Base-by-base conservation (phyloP, 108 stramenopile species). In the Thalassiosira profunda region DNA sequence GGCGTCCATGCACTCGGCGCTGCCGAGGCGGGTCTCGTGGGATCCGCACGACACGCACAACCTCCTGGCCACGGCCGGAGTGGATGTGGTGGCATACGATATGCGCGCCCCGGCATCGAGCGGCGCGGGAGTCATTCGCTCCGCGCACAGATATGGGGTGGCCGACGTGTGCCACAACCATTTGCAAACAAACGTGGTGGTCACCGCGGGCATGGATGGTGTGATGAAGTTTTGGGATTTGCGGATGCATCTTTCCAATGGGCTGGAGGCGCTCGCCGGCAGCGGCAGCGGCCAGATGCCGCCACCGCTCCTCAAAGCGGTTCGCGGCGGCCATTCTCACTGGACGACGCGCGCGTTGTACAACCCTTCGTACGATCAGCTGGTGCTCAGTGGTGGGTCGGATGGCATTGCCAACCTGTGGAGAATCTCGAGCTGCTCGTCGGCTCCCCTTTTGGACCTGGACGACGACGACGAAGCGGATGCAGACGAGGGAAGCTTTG, bases 301-400 rank as follows among this genome's bases (percentile, higher is more conserved):
- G 26, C 71, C 53, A 42, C 34, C 64, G 59, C 63, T 84, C 38
- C 47, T 91, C 82, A 55, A 59, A 67, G 76, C 76, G 24, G 72
- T 79, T 28, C 76, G 96, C 3, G 90, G 91, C 18, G 97, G 94
- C 25, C 98, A 99, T 81, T 76, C 80, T 12, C 97, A 99, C 85
- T 97, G 93, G 95, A 67, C 72, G 21, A 85, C 81, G 11, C 56
- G 63, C 41, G 93, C 96, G 6, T 35, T 49, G 11, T 99, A 97
- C 84, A 99, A 99, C 83, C 95, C 94, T 2, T 98, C 93, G 80
- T 97, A 99, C 74, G 99, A 99, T 81, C 99, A 99, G 77, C 72
- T 99, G 57, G 68, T 99, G n/a, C 33, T 97, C 37, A 88, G 84
- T 55, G 92, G 88, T 12, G 98, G 99, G 18, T 90, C 94, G 6